Evolutionary conservation across 139 green algal species (phyloP), one percentile per base, ranked within the genome.

Genomic region (Bryopsis sp.): DNA sequence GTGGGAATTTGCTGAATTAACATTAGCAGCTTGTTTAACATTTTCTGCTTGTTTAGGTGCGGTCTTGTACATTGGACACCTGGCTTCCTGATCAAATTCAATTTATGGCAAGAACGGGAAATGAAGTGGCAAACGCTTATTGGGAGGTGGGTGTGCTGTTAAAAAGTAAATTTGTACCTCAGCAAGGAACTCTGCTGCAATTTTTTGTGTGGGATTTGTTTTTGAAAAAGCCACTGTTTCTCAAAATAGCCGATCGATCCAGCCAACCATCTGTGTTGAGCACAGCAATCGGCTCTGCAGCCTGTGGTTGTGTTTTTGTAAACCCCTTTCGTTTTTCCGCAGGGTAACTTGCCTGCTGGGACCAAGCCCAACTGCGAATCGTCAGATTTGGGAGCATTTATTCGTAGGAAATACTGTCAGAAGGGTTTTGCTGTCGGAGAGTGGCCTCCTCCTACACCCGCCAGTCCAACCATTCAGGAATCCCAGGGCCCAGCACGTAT

Each of bases 31-130:
- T 65, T 15, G 4, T 62, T 1, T 36, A 15, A 62, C 50, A 32
- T 64, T 58, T 48, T 46, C 59, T 76, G 64, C 24, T 64, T 46
- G 6, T 29, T 26, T 75, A 90, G 78, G 84, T 93, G 2, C 79
- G 87, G 22, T 88, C 77, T 28, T 85, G 76, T 39, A 85, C 79
- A 0, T 73, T 86, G 2, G 79, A 90, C 71, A 88, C 74, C 15
- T 90, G 82, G 84, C 74, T 87, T 19, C 79, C 84, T 39, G 76
- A 81, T 34, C 80, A 88, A 69, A 36, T 69, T 54, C 5, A 57
- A 31, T 69, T 69, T 35, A 33, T 69, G 7, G 22, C 19, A 4
- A 7, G 7, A 33, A 69, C 62, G 26, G 62, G 62, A 8, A 69
- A 69, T 35, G 22, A 8, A 39, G 37, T 69, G 7, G 62, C 62